Evolutionary conservation across 2,329 filamentous ascomycete species (phyloP).

Genomic region (Claviceps digitariae): DNA sequence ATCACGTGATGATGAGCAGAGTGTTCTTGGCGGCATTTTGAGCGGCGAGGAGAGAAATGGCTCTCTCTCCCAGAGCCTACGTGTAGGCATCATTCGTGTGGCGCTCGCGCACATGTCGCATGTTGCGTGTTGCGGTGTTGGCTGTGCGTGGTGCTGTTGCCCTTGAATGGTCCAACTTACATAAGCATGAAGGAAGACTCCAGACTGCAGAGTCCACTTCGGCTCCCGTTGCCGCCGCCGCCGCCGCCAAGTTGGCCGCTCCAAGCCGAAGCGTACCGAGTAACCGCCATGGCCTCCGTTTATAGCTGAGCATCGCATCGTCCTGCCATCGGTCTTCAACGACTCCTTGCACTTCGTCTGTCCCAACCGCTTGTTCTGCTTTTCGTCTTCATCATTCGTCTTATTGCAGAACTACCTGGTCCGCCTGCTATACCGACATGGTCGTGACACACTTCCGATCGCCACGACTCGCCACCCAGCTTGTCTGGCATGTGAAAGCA

Average conservation of each 20-base stretch:
- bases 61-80: too few relatives aligned
- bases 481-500: conserved; percentile 26
- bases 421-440: conserved; percentile 12
- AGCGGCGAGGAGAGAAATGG: too few relatives aligned
- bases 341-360: not conserved
- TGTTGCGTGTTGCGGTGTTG: too few relatives aligned
- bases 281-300: conserved; percentile 4
- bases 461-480: conserved; percentile 20
- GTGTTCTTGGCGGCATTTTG: too few relatives aligned
- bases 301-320: not conserved
- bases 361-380: not conserved
- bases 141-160: too few relatives aligned
- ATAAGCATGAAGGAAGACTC: too few relatives aligned
- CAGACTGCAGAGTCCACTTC: too few relatives aligned
- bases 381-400: not conserved
- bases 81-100: too few relatives aligned
- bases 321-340: not conserved
- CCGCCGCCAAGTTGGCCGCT: conserved; percentile 10
- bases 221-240: not conserved
- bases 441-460: conserved; percentile 20
- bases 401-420: not conserved
- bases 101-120: too few relatives aligned
- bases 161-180: too few relatives aligned
- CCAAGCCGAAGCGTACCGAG: conserved; percentile 27
- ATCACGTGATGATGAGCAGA: not conserved